A percentile compares a stretch with the other conserved stretches of the same genome.
phyloP scores from a whole-genome alignment of 352 stramenopile species.

The Phytopythium chamaehyphon region DNA sequence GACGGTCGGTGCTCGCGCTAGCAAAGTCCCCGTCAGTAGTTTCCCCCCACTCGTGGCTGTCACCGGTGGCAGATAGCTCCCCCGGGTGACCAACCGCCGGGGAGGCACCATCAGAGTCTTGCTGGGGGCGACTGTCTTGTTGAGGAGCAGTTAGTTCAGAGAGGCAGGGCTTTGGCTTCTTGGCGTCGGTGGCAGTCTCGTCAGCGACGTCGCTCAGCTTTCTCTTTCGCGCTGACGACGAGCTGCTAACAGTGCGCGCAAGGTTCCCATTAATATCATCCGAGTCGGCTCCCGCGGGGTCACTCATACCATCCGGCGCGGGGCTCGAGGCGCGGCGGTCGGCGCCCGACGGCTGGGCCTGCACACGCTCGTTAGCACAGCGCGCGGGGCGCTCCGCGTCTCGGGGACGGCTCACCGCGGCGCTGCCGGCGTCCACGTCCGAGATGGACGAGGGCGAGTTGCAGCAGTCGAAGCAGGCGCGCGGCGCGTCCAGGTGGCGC shows the following conservation, averaged over 20 bases:
- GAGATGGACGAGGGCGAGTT: conserved; percentile 64
- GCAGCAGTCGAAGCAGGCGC: conserved; percentile 43
- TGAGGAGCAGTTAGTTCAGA: conserved; percentile 36
- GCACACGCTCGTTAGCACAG: conserved; percentile 1
- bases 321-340: conserved; percentile 4
- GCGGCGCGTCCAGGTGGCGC: conserved; percentile 28
- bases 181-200: conserved; percentile 18
- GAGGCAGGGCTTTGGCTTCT: conserved; percentile 26
- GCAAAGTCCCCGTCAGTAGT: conserved; percentile 62
- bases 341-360: conserved; percentile 8
- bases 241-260: conserved; percentile 60
- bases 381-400: neutral
- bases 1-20: conserved; percentile 12
- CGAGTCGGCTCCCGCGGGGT: conserved; percentile 21
- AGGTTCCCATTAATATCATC: conserved; percentile 77
- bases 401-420: neutral
- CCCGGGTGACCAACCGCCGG: conserved; percentile 1
- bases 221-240: conserved; percentile 50
- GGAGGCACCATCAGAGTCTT: conserved; percentile 9
- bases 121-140: conserved; percentile 29
- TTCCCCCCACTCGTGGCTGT: too few species aligned
- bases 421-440: conserved; percentile 38
- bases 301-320: conserved; percentile 29
- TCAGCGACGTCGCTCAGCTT: conserved; percentile 36
- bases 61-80: too few species aligned